Conservation (phyloP, 225 moss, liverwort and hornwort genomes). For the Marchantia paleacea region DNA sequence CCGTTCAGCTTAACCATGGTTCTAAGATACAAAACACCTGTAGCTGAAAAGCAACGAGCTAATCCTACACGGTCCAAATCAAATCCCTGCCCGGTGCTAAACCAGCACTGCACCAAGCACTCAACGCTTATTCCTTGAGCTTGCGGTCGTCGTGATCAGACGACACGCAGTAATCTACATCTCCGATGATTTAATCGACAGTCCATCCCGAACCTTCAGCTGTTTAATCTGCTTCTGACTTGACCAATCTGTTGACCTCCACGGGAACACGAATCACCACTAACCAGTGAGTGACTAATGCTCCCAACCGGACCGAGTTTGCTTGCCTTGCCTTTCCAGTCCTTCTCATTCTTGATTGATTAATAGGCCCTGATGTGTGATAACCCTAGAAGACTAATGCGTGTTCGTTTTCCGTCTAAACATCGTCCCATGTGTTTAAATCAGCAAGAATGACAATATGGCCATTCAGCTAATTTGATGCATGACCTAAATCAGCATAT, state of each 20-base stretch:
- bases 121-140: background rate
- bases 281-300: background rate
- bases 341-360: too few species aligned
- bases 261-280: background rate
- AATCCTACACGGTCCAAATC: background rate
- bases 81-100: background rate
- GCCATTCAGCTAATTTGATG: too few species aligned
- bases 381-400: too few species aligned
- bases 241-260: background rate
- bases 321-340: too few species aligned
- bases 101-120: background rate
- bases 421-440: too few species aligned
- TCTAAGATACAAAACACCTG: background rate
- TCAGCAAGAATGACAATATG: too few species aligned
- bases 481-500: too few species aligned
- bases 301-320: too few species aligned
- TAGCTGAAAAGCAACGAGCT: background rate
- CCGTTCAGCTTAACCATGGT: background rate
- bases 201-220: background rate
- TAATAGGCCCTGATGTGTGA: too few species aligned
- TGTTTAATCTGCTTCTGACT: background rate
- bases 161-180: background rate
- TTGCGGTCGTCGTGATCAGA: background rate
- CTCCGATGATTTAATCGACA: background rate
- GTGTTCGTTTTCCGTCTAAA: too few species aligned